These are phyloP conservation scores for Ceratocystis destructans DNA, from an alignment of 2,329 filamentous ascomycete species.

Conservation along the genomic window DNA sequence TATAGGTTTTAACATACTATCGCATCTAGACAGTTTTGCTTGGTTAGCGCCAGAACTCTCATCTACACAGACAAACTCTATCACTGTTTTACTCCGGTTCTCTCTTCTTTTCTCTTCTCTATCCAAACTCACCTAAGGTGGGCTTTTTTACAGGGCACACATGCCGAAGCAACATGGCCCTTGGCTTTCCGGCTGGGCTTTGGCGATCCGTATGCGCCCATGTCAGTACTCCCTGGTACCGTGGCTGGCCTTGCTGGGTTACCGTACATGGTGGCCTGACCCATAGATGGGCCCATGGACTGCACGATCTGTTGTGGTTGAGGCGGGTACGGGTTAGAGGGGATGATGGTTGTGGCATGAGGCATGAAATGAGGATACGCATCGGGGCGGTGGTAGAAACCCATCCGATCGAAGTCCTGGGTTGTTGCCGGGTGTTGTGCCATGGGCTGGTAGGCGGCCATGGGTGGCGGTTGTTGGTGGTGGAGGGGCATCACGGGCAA, in stretches of 20 bases:
- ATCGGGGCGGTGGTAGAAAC: constrained; percentile 30
- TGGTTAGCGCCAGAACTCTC: constrained; percentile 6
- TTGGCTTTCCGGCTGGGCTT: constrained; percentile 56
- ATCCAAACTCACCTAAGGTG: constrained; percentile 50
- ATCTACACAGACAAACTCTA: background rate
- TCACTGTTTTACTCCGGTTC: background rate
- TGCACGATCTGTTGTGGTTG: constrained; percentile 22
- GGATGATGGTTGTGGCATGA: constrained; percentile 14
- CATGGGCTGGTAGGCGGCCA: constrained; percentile 13
- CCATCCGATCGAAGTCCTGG: constrained; percentile 26
- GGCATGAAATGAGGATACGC: constrained; percentile 21
- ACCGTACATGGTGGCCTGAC: constrained; percentile 16
- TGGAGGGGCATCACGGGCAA: constrained; percentile 11
- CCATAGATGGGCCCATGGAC: constrained; percentile 24
- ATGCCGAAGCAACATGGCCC: constrained; percentile 71
- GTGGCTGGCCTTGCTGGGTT: constrained; percentile 8
- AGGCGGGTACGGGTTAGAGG: constrained; percentile 12
- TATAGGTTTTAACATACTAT: constrained; percentile 39
- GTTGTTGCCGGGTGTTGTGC: constrained; percentile 1
- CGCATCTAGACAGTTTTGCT: constrained; percentile 34
- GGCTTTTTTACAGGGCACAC: constrained; percentile 72
- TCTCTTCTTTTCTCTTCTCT: background rate
- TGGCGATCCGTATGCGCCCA: constrained; percentile 37
- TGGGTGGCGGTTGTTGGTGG: constrained; percentile 5
- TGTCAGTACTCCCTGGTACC: constrained; percentile 27